A percentile compares a stretch with the other conserved stretches of the same genome.
These are phyloP conservation scores for Acacia pycnantha DNA, from an alignment of 331 rosid species.

Conservation along the genomic window DNA sequence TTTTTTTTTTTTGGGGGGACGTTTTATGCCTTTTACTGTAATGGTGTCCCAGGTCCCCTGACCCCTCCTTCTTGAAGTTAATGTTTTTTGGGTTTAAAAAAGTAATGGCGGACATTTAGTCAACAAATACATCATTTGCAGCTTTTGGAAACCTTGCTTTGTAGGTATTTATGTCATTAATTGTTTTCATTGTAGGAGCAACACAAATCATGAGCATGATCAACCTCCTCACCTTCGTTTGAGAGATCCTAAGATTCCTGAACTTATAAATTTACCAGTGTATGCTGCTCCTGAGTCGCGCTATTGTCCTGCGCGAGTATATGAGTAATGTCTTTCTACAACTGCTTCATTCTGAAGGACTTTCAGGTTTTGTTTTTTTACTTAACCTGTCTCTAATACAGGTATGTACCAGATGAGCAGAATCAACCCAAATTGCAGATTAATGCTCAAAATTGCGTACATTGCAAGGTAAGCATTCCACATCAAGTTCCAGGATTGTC, in stretches of 20 bases:
- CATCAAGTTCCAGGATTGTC: neutral
- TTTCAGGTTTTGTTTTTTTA: constrained; percentile 8
- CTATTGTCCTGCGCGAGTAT: constrained; percentile 93
- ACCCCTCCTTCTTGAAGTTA: neutral
- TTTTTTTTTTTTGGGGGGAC: neutral
- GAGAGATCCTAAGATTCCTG: constrained; percentile 75
- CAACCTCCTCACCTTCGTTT: constrained; percentile 90
- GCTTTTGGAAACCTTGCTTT: constrained; percentile 26
- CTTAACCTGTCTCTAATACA: constrained; percentile 34
- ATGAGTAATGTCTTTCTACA: constrained; percentile 60
- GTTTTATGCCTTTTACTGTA: neutral
- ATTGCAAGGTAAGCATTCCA: constrained; percentile 81
- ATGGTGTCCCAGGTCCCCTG: neutral
- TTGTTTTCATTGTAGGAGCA: constrained; percentile 63
- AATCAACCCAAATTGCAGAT: constrained; percentile 72
- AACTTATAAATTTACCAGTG: constrained; percentile 66
- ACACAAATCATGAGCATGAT: constrained; percentile 96
- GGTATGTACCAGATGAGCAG: constrained; percentile 67
- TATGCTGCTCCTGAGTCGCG: constrained; percentile 85
- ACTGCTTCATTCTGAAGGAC: constrained; percentile 23
- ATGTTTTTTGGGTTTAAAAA: neutral
- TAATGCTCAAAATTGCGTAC: constrained; percentile 93
- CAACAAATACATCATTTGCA: constrained; percentile 12
- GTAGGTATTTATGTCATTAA: constrained; percentile 23
- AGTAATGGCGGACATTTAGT: neutral